Evolutionary conservation across 495 filamentous ascomycete species (phyloP).

Genomic region (Umbilicaria muhlenbergii): DNA sequence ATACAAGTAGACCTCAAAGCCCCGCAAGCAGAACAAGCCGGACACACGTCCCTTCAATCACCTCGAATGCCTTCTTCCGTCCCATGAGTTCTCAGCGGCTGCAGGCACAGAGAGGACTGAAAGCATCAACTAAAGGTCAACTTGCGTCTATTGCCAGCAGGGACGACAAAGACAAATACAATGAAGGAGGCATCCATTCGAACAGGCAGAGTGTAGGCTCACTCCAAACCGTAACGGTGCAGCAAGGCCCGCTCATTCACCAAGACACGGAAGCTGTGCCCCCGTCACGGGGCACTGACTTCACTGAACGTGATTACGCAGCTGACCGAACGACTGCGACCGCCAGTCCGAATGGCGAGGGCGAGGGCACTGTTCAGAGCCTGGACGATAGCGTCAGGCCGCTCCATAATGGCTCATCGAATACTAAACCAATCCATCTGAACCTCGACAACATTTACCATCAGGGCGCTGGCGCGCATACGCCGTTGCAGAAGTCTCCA

Average conservation of each 20-base stretch:
- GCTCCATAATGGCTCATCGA: constrained; percentile 39
- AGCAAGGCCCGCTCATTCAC: constrained; percentile 22
- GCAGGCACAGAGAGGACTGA: constrained; percentile 69
- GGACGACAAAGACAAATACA: constrained; percentile 17
- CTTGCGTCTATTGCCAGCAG: constrained; percentile 20
- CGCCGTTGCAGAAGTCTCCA: constrained; percentile 48
- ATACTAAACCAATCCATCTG: constrained; percentile 36
- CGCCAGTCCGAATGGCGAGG: constrained; percentile 50
- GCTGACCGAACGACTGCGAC: constrained; percentile 56
- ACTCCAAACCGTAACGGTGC: constrained; percentile 20
- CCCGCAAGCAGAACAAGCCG: constrained; percentile 60
- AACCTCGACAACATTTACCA: constrained; percentile 43
- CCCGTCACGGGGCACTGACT: constrained; percentile 64
- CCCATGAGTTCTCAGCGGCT: constrained; percentile 94
- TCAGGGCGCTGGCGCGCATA: constrained; percentile 26
- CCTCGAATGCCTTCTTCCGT: constrained; percentile 81
- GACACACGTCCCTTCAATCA: constrained; percentile 79
- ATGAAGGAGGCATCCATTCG: constrained; percentile 25
- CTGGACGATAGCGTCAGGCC: constrained; percentile 60
- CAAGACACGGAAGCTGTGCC: constrained; percentile 44
- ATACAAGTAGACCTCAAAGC: constrained; percentile 39
- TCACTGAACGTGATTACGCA: constrained; percentile 42
- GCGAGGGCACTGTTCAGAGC: constrained; percentile 47
- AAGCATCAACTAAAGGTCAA: constrained; percentile 29
- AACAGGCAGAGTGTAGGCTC: constrained; percentile 35